Evolutionary conservation across 2,329 filamentous ascomycete species (phyloP).

Genomic region (Fusarium sp.): DNA sequence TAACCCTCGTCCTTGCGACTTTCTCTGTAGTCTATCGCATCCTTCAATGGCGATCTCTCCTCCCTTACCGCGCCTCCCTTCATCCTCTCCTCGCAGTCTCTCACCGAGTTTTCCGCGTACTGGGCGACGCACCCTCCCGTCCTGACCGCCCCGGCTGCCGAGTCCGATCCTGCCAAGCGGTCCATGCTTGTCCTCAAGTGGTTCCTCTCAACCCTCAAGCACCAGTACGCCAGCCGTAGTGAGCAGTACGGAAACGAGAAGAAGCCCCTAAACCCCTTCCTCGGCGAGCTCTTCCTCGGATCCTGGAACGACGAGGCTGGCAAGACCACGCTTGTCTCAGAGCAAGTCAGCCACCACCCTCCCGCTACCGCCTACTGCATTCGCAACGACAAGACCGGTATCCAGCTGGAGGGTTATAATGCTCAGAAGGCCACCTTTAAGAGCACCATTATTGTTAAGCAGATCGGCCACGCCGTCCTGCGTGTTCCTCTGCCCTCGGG

Average conservation of each 20-base stretch:
- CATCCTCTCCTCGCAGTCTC: conserved; percentile 81
- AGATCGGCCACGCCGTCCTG: conserved; percentile 89
- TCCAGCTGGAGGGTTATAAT: conserved; percentile 88
- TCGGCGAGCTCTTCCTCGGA: conserved; percentile 94
- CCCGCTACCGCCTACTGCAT: conserved; percentile 96
- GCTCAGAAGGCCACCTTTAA: conserved; percentile 96
- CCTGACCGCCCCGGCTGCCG: conserved; percentile 84
- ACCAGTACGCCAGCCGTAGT: conserved; percentile 81
- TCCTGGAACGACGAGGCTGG: conserved; percentile 88
- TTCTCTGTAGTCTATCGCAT: conserved; percentile 73
- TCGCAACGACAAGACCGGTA: conserved; percentile 84
- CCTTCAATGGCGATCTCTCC: conserved; percentile 85
- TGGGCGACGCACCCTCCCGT: conserved; percentile 84
- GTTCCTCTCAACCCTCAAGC: conserved; percentile 94
- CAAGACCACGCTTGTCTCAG: conserved; percentile 87
- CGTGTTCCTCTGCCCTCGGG: conserved; percentile 69
- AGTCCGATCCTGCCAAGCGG: conserved; percentile 84
- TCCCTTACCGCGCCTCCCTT: conserved; percentile 86
- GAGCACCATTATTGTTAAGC: conserved; percentile 93
- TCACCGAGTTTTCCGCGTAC: conserved; percentile 85
- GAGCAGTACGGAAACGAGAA: conserved; percentile 91
- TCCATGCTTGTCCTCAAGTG: conserved; percentile 92
- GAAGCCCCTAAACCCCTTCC: conserved; percentile 96
- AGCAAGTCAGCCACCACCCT: conserved; percentile 96
- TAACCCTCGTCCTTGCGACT: conserved; percentile 29